Evolutionary conservation across 2,329 filamentous ascomycete genomes (phyloP).

Genomic region (Colletotrichum sidae): DNA sequence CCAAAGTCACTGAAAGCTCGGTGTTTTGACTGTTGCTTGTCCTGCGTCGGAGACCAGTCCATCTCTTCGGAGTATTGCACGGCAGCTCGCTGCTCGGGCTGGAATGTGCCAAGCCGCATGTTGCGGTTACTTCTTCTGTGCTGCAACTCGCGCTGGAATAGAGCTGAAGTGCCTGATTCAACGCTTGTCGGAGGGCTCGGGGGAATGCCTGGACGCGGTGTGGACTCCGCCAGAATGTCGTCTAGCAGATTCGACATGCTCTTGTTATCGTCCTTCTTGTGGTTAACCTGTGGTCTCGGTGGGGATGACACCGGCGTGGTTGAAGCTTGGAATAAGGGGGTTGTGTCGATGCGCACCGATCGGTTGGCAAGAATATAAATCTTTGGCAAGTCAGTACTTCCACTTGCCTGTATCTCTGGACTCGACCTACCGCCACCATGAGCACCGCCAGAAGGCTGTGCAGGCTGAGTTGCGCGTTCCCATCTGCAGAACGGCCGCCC

Average conservation of each 20-base stretch:
- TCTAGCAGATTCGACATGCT: constrained; percentile 61
- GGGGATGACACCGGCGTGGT: constrained; percentile 41
- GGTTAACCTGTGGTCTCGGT: constrained; percentile 34
- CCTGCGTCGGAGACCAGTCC: constrained; percentile 77
- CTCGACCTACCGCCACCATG: constrained; percentile 62
- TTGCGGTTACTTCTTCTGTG: constrained; percentile 32
- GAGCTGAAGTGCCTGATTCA: constrained; percentile 39
- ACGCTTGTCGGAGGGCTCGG: constrained; percentile 22
- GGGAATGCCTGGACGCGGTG: constrained; percentile 18
- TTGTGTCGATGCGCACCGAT: constrained; percentile 67
- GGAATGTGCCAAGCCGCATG: constrained; percentile 35
- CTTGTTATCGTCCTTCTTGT: constrained; percentile 48
- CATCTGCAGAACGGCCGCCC: constrained; percentile 50
- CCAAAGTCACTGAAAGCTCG: constrained; percentile 65
- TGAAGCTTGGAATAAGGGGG: constrained; percentile 60
- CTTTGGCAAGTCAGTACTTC: constrained; percentile 47
- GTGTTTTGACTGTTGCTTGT: constrained; percentile 63
- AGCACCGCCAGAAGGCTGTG: constrained; percentile 68
- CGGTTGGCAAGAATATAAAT: constrained; percentile 57
- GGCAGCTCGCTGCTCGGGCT: constrained; percentile 37
- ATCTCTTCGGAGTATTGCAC: constrained; percentile 68
- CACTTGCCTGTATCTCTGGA: background rate
- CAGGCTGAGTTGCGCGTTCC: constrained; percentile 58
- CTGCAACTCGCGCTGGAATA: constrained; percentile 31
- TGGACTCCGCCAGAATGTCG: constrained; percentile 52